Conservation (phyloP, 768 basidiomycete species). For the Pisolithus marmoratus region DNA sequence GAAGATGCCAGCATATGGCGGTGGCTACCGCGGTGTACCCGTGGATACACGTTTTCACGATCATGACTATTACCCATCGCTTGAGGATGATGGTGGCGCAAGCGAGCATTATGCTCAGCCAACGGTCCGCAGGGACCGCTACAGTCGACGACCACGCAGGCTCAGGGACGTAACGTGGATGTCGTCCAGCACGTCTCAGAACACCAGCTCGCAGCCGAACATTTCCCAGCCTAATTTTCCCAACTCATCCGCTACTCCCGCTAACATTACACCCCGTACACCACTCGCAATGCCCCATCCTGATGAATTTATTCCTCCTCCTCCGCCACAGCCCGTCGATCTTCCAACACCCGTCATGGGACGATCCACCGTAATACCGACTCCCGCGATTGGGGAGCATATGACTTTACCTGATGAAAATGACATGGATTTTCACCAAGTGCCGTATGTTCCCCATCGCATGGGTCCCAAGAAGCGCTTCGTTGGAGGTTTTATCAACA, state of each 20-base stretch:
- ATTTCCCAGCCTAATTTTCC: not conserved
- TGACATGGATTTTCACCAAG: not conserved
- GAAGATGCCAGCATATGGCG: conserved; percentile 20
- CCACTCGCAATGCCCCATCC: conserved; percentile 3
- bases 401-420: conserved; percentile 20
- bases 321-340: conserved; percentile 8
- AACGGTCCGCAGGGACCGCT: conserved; percentile 16
- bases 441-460: conserved; percentile 7
- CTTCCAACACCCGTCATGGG: conserved; percentile 9
- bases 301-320: conserved; percentile 3
- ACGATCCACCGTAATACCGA: conserved; percentile 14
- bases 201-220: not conserved
- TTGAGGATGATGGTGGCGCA: not conserved
- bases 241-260: not conserved
- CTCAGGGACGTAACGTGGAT: conserved; percentile 20
- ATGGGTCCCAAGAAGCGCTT: conserved; percentile 11
- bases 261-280: conserved; percentile 5
- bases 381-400: conserved; percentile 21
- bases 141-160: conserved; percentile 17
- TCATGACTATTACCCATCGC: not conserved
- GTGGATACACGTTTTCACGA: conserved; percentile 8
- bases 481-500: conserved; percentile 27
- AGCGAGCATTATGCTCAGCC: conserved; percentile 5
- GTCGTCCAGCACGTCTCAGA: not conserved
- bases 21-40: conserved; percentile 17